These are phyloP conservation scores for Lecanicillium sp. DNA, from an alignment of 2,329 filamentous ascomycete species.

Conservation along the genomic window DNA sequence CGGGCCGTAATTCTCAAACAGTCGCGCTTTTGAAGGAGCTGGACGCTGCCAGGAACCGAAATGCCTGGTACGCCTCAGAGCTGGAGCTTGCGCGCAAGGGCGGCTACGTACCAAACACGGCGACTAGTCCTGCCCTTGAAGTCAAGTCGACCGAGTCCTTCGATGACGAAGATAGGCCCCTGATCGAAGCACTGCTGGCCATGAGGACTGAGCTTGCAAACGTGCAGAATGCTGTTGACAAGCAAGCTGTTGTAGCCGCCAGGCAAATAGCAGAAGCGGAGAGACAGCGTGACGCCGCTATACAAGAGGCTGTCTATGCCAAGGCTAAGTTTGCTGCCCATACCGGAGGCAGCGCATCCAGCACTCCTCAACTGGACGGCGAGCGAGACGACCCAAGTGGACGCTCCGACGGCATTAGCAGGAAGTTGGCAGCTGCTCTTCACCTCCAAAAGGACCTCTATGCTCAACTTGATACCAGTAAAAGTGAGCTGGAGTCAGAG, in stretches of 20 bases:
- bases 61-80: constrained; percentile 96
- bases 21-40: constrained; percentile 79
- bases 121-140: constrained; percentile 66
- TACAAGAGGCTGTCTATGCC: constrained; percentile 89
- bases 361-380: constrained; percentile 50
- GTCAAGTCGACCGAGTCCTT: constrained; percentile 71
- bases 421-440: constrained; percentile 75
- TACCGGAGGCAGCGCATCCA: constrained; percentile 52
- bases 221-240: constrained; percentile 83
- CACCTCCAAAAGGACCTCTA: constrained; percentile 75
- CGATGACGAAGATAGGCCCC: constrained; percentile 81
- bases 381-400: constrained; percentile 52
- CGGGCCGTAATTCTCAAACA: constrained; percentile 56
- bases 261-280: constrained; percentile 90
- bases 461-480: constrained; percentile 61
- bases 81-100: constrained; percentile 84
- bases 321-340: constrained; percentile 88
- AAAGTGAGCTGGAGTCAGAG: constrained; percentile 70
- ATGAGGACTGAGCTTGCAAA: constrained; percentile 87
- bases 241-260: constrained; percentile 77
- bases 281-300: constrained; percentile 87
- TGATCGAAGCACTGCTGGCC: constrained; percentile 84
- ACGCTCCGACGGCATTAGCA: constrained; percentile 61
- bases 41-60: constrained; percentile 74
- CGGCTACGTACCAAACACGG: constrained; percentile 70